Percentiles rank a stretch among this genome's conserved stretches.
These are phyloP conservation scores for Dendrocalamus sinicus DNA, from an alignment of 176 grass and related monocot genomes.

Conservation along the genomic window DNA sequence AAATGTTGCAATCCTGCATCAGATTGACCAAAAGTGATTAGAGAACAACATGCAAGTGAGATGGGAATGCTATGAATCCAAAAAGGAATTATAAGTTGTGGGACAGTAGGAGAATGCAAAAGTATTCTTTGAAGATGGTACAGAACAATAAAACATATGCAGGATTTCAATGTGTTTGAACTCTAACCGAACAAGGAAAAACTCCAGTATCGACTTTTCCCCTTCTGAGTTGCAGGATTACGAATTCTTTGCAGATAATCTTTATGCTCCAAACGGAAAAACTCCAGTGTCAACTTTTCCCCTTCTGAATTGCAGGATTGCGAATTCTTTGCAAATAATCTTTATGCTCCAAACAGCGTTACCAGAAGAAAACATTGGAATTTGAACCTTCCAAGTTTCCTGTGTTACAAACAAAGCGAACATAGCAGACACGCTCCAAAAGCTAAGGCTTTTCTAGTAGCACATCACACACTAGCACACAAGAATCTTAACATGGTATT, in stretches of 20 bases:
- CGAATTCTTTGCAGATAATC: not conserved
- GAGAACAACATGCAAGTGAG: not conserved
- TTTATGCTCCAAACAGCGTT: not conserved
- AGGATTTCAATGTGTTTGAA: not conserved
- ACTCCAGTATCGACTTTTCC: not conserved
- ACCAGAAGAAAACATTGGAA: not conserved
- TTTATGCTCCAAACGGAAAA: not conserved
- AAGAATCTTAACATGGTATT: not conserved
- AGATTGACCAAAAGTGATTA: too few relatives aligned
- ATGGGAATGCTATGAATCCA: not conserved
- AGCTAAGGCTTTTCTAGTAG: not conserved
- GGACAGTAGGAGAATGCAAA: not conserved
- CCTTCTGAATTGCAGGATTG: conserved; percentile 1
- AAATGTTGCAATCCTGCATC: too few relatives aligned
- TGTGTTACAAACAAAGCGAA: not conserved
- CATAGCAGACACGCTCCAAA: not conserved
- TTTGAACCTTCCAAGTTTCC: not conserved
- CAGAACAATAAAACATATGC: not conserved
- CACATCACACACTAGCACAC: not conserved
- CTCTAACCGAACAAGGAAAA: conserved; percentile 12
- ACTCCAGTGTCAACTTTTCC: not conserved
- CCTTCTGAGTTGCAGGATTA: not conserved
- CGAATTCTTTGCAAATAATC: not conserved
- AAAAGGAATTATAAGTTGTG: not conserved
- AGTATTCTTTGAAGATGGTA: conserved; percentile 1